Evolutionary conservation across 2,329 filamentous ascomycete species (phyloP).

Genomic region (Talaromyces amestolkiae): DNA sequence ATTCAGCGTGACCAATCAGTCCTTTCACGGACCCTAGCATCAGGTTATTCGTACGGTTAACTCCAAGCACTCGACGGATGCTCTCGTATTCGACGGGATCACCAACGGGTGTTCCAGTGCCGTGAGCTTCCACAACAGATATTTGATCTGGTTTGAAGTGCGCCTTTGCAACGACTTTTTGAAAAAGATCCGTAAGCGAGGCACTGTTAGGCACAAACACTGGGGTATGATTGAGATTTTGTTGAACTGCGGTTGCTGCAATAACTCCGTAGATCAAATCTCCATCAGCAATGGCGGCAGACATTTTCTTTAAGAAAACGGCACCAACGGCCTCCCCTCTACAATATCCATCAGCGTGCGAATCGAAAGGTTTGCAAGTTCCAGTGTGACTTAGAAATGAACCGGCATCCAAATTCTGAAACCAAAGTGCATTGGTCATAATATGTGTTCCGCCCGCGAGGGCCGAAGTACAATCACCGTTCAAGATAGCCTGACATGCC

Average conservation of each 20-base stretch:
- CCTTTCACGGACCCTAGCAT: neutral
- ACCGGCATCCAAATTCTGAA: slow-evolving; percentile 33
- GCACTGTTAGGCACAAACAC: slow-evolving; percentile 27
- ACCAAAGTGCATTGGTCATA: slow-evolving; percentile 32
- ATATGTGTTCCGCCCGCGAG: slow-evolving; percentile 26
- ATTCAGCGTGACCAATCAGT: neutral
- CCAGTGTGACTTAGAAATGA: slow-evolving; percentile 55
- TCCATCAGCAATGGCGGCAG: slow-evolving; percentile 45
- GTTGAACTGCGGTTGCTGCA: slow-evolving; percentile 31
- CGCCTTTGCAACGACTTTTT: neutral
- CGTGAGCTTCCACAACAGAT: slow-evolving; percentile 36
- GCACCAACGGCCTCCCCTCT: slow-evolving; percentile 52
- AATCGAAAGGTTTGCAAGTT: slow-evolving; percentile 50
- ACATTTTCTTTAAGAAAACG: slow-evolving; percentile 51
- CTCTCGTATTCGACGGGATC: slow-evolving; percentile 24
- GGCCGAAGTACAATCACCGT: slow-evolving; percentile 29
- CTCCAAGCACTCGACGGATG: slow-evolving; percentile 14
- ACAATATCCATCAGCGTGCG: slow-evolving; percentile 48
- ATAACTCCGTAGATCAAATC: slow-evolving; percentile 42
- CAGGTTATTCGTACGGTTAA: slow-evolving; percentile 10
- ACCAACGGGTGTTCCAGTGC: slow-evolving; percentile 31
- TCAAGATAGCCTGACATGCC: slow-evolving; percentile 31
- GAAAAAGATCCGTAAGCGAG: neutral
- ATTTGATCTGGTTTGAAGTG: slow-evolving; percentile 24
- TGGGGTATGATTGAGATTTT: slow-evolving; percentile 29